Base-by-base conservation (phyloP, 352 stramenopile species). In the Pythium aristosporum region DNA sequence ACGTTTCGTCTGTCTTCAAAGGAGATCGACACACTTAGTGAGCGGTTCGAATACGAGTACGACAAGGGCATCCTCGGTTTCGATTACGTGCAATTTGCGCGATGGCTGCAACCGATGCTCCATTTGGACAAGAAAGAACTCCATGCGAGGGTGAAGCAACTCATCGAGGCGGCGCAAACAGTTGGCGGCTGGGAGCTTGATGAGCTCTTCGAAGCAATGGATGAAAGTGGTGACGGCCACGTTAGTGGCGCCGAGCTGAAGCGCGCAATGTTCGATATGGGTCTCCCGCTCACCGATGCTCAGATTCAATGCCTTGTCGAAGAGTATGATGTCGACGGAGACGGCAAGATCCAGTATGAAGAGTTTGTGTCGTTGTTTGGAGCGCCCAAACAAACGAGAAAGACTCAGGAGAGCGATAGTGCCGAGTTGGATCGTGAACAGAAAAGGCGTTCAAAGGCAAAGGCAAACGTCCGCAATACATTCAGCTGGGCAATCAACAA, bases 401-500 rank as follows among this genome's bases (percentile, higher is more conserved):
- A 68, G 46, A 44, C 37, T 13, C 57, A 47, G 11, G 34, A 39
- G 4, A 39, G 34, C 10, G 60, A n/a, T n/a, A 56, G 43, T 23
- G 57, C 61, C 2, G 34, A 57, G 8, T 43, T 13, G 2, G 65
- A 70, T 34, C 0, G 16, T 13, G 69, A 21, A 1, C 13, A 57
- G 2, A 44, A 36, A 42, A 71, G 53, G 36, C 58, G 61, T 1
- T 8, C 58, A 58, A 72, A 67, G 65, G 57, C 56, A 13, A 88
- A 87, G 52, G 60, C 73, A 36, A 89, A 78, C 49, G 68, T 87
- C 5, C 67, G 81, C 6, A 91, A 91, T 37, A 87, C 81, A 0
- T 91, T 85, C 44, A 88, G 81, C 23, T 91, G 81, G 81, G 81
- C 79, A 1, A 91, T 91, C 46, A 65, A 64, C 2, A 91, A 88